A percentile compares a stretch with the other conserved stretches of the same genome.
These are phyloP conservation scores for Licmophora abbreviata DNA, from an alignment of 108 stramenopile species.

Conservation along the genomic window DNA sequence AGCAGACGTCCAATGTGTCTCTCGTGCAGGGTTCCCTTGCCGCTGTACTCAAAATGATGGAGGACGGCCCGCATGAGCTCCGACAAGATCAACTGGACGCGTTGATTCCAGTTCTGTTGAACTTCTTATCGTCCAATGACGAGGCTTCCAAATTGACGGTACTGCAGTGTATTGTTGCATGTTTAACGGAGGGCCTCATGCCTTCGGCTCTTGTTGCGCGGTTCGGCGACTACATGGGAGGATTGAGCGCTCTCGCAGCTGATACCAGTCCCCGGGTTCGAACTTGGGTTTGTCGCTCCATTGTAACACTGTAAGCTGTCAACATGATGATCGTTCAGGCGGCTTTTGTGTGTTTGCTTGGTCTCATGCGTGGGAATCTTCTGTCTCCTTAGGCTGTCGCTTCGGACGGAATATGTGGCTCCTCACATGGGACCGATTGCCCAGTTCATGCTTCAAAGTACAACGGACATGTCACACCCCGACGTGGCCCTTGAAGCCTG, in stretches of 20 bases:
- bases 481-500: conserved; percentile 79
- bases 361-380: neutral
- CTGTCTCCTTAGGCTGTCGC: conserved; percentile 12
- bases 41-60: conserved; percentile 70
- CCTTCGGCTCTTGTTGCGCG: conserved; percentile 67
- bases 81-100: conserved; percentile 38
- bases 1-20: conserved; percentile 7
- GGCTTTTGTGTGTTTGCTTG: neutral
- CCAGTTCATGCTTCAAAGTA: conserved; percentile 74
- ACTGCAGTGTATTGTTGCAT: conserved; percentile 39
- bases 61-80: conserved; percentile 62
- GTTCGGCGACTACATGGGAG: conserved; percentile 69
- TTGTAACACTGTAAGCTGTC: conserved; percentile 51
- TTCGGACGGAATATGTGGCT: conserved; percentile 63
- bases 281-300: conserved; percentile 79
- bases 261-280: conserved; percentile 57
- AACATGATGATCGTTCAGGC: neutral
- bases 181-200: conserved; percentile 31
- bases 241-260: conserved; percentile 49
- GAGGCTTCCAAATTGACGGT: conserved; percentile 29
- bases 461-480: conserved; percentile 24
- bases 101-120: conserved; percentile 49
- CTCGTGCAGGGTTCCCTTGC: conserved; percentile 37
- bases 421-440: conserved; percentile 60
- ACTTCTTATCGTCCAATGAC: conserved; percentile 18